A percentile compares a stretch with the other conserved stretches of the same genome.
Evolutionary conservation across 352 stramenopile genomes (phyloP).

Genomic region (Phytophthora uliginosa): DNA sequence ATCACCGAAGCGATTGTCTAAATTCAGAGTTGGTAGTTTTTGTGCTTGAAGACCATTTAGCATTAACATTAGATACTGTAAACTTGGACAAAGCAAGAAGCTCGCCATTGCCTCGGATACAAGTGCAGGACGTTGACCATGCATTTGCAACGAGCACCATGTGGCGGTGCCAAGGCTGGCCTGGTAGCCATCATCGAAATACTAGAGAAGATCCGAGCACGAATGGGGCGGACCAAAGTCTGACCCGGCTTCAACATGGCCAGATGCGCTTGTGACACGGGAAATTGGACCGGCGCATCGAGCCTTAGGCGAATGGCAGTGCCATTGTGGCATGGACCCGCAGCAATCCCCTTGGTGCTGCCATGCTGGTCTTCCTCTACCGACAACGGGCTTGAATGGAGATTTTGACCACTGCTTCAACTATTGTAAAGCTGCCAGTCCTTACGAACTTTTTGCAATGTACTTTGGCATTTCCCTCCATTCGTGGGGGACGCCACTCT

Average conservation of each 20-base stretch:
- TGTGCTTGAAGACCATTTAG: not conserved
- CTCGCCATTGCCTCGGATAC: not conserved
- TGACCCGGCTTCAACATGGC: constrained; percentile 26
- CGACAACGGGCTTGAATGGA: not conserved
- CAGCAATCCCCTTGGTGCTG: not conserved
- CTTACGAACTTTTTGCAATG: not conserved
- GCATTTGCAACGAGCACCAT: constrained; percentile 28
- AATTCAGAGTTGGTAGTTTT: constrained; percentile 3
- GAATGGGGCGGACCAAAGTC: not conserved
- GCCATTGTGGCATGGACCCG: not conserved
- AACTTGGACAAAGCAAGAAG: not conserved
- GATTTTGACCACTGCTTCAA: not conserved
- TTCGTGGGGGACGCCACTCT: not conserved
- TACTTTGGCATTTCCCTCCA: no score
- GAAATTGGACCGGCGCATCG: constrained; percentile 23
- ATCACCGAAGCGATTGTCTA: constrained; percentile 13
- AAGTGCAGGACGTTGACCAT: not conserved
- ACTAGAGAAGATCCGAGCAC: constrained; percentile 20
- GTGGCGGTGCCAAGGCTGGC: constrained; percentile 9
- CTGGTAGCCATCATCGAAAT: constrained; percentile 30
- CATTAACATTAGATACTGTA: not conserved
- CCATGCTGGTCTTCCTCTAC: not conserved
- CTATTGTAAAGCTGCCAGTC: not conserved
- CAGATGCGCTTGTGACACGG: constrained; percentile 34
- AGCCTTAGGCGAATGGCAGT: not conserved